Evolutionary conservation across 2,329 filamentous ascomycete genomes (phyloP), one percentile per base, ranked within the genome.

Genomic region (Monilinia laxa): DNA sequence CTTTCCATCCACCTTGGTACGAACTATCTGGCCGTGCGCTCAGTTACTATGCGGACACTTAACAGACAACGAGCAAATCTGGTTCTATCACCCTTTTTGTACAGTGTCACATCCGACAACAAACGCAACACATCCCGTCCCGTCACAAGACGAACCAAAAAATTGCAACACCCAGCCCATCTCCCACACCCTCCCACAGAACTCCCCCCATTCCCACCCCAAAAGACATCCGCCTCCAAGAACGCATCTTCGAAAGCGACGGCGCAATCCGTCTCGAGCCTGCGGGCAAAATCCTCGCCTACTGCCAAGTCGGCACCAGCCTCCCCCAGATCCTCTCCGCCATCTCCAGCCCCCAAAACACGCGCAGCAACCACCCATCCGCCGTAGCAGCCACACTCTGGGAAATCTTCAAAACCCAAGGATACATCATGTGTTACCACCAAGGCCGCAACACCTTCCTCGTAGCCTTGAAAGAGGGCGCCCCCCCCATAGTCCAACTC

Each of bases 1-100:
- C 84, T 97, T 20, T 81, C 86, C 16, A 80, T 91, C 9, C 95
- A 98, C 77, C 83, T 98, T 9, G 85, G 83, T 75, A 93, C 90
- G 73, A 98, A 98, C 77, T 94, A 96, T 77, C 83, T 87, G 45
- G 95, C 93, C 53, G 94, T 99, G 6, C 84, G 89, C 69, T 84
- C 90, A 59, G 93, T 99, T 20, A 88, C 87, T 75, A 92, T 98
- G 88, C 85, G 85, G 51, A 91, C 87, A 9, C 82, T 98, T 47
- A 98, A 97, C 78, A 85, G 92, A 28, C 93, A 98, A 77, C 86
- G 95, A 47, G 91, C 93, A 1, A 91, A 89, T 58, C 87, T 97
- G 25, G 81, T 96, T 1, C 88, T 93, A 72, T 83, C 85, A 52
- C 80, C 83, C 69, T 84, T 85, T 64, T 76, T 89, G 10, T 64